A percentile compares a stretch with the other conserved stretches of the same genome.
Evolutionary conservation across 129 eudicot species (phyloP).

Genomic region (Lactuca saligna): DNA sequence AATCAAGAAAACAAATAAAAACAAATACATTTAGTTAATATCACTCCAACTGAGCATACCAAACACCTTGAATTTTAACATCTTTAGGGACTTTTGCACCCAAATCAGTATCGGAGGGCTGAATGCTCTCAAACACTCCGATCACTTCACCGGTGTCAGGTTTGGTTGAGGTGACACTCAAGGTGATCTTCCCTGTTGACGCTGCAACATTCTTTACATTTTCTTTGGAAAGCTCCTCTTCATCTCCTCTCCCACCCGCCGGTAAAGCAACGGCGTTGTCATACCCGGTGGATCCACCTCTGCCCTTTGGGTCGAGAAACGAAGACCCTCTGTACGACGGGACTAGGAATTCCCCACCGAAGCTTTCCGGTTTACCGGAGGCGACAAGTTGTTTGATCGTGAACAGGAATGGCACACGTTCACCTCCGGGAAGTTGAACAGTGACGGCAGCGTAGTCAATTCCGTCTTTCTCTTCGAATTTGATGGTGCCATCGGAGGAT

Average conservation of each 20-base stretch:
- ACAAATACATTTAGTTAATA: slow-evolving; percentile 37
- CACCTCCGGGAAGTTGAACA: slow-evolving; percentile 96
- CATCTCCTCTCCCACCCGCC: slow-evolving; percentile 94
- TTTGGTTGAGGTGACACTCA: slow-evolving; percentile 76
- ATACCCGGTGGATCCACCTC: slow-evolving; percentile 92
- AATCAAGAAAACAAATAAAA: slow-evolving; percentile 34
- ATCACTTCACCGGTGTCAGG: slow-evolving; percentile 88
- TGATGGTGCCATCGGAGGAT: slow-evolving; percentile 63
- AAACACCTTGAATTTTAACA: slow-evolving; percentile 89
- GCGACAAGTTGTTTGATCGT: slow-evolving; percentile 88
- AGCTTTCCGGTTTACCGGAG: slow-evolving; percentile 79
- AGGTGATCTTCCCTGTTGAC: slow-evolving; percentile 75
- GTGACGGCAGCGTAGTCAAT: slow-evolving; percentile 97
- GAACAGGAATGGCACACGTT: slow-evolving; percentile 89
- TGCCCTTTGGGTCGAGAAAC: slow-evolving; percentile 96
- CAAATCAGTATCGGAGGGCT: slow-evolving; percentile 95
- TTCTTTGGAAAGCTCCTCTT: slow-evolving; percentile 81
- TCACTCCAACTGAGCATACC: slow-evolving; percentile 80
- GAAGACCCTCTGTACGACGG: slow-evolving; percentile 98
- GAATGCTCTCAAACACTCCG: slow-evolving; percentile 84
- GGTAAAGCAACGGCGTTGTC: slow-evolving; percentile 90
- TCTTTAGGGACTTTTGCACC: slow-evolving; percentile 90
- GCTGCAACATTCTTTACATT: slow-evolving; percentile 72
- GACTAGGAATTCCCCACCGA: slow-evolving; percentile 76
- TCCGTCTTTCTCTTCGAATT: slow-evolving; percentile 93